Percentiles rank a stretch among this genome's conserved stretches.
Conservation (phyloP, 2,329 filamentous ascomycete species). For the Colletotrichum spinosum region DNA sequence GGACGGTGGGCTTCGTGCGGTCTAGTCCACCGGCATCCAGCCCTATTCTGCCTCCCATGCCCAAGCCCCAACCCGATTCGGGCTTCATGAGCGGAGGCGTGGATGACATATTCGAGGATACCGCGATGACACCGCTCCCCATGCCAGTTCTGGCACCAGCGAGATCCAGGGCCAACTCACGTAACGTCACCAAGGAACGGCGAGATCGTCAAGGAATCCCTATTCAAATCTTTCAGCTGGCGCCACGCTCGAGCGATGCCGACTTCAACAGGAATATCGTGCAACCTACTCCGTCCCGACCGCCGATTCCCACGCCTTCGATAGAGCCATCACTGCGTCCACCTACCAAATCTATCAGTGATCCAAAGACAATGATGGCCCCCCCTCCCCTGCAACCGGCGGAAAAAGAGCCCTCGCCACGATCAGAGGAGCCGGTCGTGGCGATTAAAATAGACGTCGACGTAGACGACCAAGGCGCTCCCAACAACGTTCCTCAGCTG, state of each 20-base stretch:
- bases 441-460: slow-evolving; percentile 31
- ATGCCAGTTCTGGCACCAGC: slow-evolving; percentile 47
- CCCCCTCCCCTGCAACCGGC: slow-evolving; percentile 18
- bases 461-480: slow-evolving; percentile 24
- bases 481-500: not conserved
- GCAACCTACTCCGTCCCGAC: slow-evolving; percentile 8
- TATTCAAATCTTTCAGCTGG: slow-evolving; percentile 57
- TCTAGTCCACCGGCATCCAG: slow-evolving; percentile 81
- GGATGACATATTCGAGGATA: slow-evolving; percentile 76
- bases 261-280: slow-evolving; percentile 14
- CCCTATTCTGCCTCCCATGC: slow-evolving; percentile 76
- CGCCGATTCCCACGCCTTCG: slow-evolving; percentile 18
- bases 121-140: slow-evolving; percentile 57
- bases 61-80: slow-evolving; percentile 76
- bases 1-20: slow-evolving; percentile 64
- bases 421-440: slow-evolving; percentile 39
- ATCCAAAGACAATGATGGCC: slow-evolving; percentile 12
- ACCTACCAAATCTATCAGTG: slow-evolving; percentile 7
- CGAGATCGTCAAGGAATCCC: slow-evolving; percentile 46
- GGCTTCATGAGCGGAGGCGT: slow-evolving; percentile 87
- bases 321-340: slow-evolving; percentile 16
- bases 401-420: slow-evolving; percentile 40
- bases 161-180: slow-evolving; percentile 38
- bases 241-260: slow-evolving; percentile 27
- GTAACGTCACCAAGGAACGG: slow-evolving; percentile 48